Conservation (phyloP, 805 yeast species). For the Saccharomycopsis schoenii region DNA sequence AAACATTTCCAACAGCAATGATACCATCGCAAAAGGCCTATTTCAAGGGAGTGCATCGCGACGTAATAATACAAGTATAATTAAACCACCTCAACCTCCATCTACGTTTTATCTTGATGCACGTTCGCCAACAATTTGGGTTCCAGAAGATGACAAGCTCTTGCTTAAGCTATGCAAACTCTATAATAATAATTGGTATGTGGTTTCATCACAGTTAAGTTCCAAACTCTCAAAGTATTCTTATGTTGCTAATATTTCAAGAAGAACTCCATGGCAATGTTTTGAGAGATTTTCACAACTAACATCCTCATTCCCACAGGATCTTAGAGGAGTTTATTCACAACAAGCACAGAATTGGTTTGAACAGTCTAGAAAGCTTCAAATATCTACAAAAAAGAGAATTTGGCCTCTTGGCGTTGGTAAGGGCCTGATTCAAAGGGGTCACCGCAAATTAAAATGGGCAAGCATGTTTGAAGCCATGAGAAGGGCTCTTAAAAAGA, state of each 20-base stretch:
- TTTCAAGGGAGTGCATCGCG: conserved; percentile 25
- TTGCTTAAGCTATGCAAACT: conserved; percentile 71
- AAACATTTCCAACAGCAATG: background rate
- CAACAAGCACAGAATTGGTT: conserved; percentile 83
- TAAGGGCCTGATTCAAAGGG: conserved; percentile 83
- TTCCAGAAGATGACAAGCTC: conserved; percentile 83
- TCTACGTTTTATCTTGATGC: conserved; percentile 66
- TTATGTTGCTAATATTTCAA: conserved; percentile 79
- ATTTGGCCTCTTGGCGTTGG: conserved; percentile 93
- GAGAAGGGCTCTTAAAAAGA: conserved; percentile 77
- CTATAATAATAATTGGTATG: conserved; percentile 86
- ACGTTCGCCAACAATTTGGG: conserved; percentile 91
- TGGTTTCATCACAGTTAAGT: conserved; percentile 73
- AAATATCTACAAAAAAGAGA: conserved; percentile 77
- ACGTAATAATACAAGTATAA: background rate
- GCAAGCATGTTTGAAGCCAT: conserved; percentile 96
- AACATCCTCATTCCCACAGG: conserved; percentile 74
- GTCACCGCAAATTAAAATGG: conserved; percentile 87
- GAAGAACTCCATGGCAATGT: conserved; percentile 98
- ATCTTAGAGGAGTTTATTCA: conserved; percentile 81
- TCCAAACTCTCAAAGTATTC: conserved; percentile 49
- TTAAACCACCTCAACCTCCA: conserved; percentile 91
- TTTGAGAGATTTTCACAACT: conserved; percentile 92
- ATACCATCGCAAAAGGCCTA: conserved; percentile 32
- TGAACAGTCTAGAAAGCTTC: conserved; percentile 83